These are phyloP conservation scores for Alternaria novae-zelandiae DNA, from an alignment of 2,329 filamentous ascomycete genomes.

Conservation along the genomic window DNA sequence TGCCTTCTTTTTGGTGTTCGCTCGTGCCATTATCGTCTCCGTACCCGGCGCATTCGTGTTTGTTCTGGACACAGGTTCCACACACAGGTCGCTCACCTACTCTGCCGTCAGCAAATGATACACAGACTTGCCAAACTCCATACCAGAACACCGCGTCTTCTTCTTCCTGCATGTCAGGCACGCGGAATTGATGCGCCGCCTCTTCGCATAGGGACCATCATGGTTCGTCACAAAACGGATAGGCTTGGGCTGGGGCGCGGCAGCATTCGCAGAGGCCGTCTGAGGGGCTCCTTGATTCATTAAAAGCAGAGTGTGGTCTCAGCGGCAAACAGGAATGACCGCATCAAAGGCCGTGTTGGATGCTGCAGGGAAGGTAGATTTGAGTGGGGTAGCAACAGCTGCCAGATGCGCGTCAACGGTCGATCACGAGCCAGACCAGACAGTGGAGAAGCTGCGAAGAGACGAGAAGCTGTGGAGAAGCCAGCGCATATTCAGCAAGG, in stretches of 20 bases:
- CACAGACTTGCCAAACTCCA: neutral
- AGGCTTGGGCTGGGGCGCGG: conserved; percentile 43
- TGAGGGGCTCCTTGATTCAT: conserved; percentile 43
- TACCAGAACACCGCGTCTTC: conserved; percentile 58
- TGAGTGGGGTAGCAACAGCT: conserved; percentile 19
- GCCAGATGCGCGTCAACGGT: conserved; percentile 11
- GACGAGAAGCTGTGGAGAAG: conserved; percentile 18
- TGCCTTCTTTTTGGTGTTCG: conserved; percentile 29
- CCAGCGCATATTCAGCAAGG: conserved; percentile 29
- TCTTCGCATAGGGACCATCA: conserved; percentile 51
- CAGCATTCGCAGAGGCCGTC: conserved; percentile 36
- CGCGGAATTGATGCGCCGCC: conserved; percentile 50
- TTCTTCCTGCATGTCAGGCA: conserved; percentile 58
- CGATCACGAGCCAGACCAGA: conserved; percentile 14
- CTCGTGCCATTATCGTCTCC: conserved; percentile 41
- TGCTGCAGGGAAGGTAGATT: conserved; percentile 8
- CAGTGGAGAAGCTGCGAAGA: conserved; percentile 19
- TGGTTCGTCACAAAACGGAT: conserved; percentile 53
- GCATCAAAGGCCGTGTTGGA: conserved; percentile 11
- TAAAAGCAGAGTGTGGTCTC: conserved; percentile 26
- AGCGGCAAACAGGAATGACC: conserved; percentile 11
- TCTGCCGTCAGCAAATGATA: conserved; percentile 10
- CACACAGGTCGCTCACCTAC: conserved; percentile 51
- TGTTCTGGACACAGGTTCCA: conserved; percentile 56
- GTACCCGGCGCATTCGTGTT: conserved; percentile 56